Evolutionary conservation across 2,329 filamentous ascomycete genomes (phyloP), one percentile per base, ranked within the genome.

Genomic region (Fusarium camptoceras): DNA sequence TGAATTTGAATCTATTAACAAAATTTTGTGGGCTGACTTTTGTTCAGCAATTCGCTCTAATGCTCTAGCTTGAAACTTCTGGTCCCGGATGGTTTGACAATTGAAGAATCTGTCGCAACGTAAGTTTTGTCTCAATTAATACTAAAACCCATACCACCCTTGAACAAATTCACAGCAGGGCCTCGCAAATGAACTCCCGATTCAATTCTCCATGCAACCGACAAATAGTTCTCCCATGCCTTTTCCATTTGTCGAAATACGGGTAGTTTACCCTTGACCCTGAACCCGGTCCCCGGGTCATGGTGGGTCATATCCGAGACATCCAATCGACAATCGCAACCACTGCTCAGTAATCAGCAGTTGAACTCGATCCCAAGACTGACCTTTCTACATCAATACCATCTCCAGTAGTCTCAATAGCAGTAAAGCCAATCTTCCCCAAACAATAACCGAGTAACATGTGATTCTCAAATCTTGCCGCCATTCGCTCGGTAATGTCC

Each of bases 341-440:
- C 10, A 37, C n/a, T n/a, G 18, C 34, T 37, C 18, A 37, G 34
- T 37, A 37, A 37, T 37, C 34, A n/a, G 18, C 34, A n/a, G 18
- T n/a, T 18, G 11, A 0, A 37, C 34, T 12, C 18, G 18, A 37
- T 37, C 18, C 6, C 10, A 12, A n/a, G 18, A 37, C 34, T 7
- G 18, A n/a, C 18, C 18, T 37, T 37, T 10, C 34, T n/a, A n/a
- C 18, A 2, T n/a, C 4, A 18, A 37, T 6, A 37, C 34, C 10
- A 37, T 37, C 6, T 37, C 30, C 34, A 37, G 18, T 37, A 37
- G 34, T 11, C 34, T 37, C 34, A 37, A 37, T n/a, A 37, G 6
- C 1, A 0, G 18, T 1, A n/a, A 37, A 12, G 18, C 3, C 34
- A 12, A 4, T 7, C n/a, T n/a, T 12, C 1, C 0, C 34, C n/a